Evolutionary conservation across 495 filamentous ascomycete genomes (phyloP), one percentile per base, ranked within the genome.

Genomic region (Friedmanniomyces simplex): DNA sequence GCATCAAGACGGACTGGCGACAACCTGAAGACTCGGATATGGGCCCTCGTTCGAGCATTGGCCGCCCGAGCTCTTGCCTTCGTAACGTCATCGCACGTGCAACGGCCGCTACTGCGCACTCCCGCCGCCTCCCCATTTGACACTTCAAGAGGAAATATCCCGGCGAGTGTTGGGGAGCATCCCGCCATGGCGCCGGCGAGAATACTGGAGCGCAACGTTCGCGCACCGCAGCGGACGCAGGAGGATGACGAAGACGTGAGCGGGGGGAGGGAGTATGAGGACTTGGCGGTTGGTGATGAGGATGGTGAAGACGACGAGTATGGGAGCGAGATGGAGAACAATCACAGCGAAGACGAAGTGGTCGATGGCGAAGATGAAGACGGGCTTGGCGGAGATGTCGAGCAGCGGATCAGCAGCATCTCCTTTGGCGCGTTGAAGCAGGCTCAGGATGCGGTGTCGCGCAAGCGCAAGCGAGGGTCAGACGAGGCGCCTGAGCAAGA

Each of bases 341-440:
- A 36, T 2, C 5, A 18, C 1, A 32, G 14, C 1, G 25, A 37
- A 32, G 56, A 58, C 21, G 67, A 64, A 11, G 63, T 54, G 25
- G n/a, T n/a, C n/a, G 65, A 58, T 43, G 66, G 32, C 25, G 65
- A 64, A 32, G 68, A 71, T 37, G 50, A 58, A 49, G 55, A 63
- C 68, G 24, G 14, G 20, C 13, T 16, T 26, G 36, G 18, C 21
- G 37, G 14, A 30, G 36, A 43, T 11, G 51, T 69, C 20, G 67
- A 74, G 32, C 65, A 72, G 18, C 58, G 66, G 50, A 45, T 75
- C 25, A 66, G 63, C 63, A 72, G 60, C 47, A 61, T 96, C 52
- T 91, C 90, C 30, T 98, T 98, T 67, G 89, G 89, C 51, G 85
- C 88, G 0, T 76, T 98, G 28, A 86, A 85, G 51, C 86, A 87